A percentile compares a stretch with the other conserved stretches of the same genome.
Conservation (phyloP, 768 basidiomycete species). For the Collybiopsis luxurians region DNA sequence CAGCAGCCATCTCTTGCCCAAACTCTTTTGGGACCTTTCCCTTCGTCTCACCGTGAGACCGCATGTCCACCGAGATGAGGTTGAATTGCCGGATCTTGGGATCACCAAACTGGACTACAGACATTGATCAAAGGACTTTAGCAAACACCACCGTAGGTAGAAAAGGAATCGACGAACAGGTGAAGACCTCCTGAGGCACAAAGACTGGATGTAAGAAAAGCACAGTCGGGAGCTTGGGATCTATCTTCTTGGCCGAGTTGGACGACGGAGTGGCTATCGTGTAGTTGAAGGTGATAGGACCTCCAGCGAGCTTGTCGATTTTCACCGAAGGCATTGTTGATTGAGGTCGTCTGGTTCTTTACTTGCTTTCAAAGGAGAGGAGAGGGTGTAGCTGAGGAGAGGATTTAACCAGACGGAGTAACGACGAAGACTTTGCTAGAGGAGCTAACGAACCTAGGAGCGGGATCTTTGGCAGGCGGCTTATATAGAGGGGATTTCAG, state of each 20-base stretch:
- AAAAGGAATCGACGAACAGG: slow-evolving; percentile 25
- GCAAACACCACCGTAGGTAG: neutral
- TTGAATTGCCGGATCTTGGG: slow-evolving; percentile 24
- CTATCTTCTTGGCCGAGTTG: slow-evolving; percentile 26
- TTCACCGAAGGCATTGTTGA: neutral
- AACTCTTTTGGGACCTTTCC: slow-evolving; percentile 18
- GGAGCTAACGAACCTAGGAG: too few relatives aligned
- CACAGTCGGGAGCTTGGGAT: slow-evolving; percentile 31
- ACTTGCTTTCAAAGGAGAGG: neutral
- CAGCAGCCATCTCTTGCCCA: slow-evolving; percentile 21
- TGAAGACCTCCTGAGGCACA: slow-evolving; percentile 28
- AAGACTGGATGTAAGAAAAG: slow-evolving; percentile 34
- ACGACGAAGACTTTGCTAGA: too few relatives aligned
- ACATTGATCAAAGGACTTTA: neutral
- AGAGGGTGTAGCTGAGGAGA: too few relatives aligned
- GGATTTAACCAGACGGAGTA: too few relatives aligned
- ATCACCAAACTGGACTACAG: slow-evolving; percentile 32
- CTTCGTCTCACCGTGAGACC: slow-evolving; percentile 21
- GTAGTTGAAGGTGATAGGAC: slow-evolving; percentile 18
- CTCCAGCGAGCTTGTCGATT: neutral
- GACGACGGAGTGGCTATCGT: slow-evolving; percentile 35
- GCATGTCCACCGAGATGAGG: slow-evolving; percentile 26
- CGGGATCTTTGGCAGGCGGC: too few relatives aligned
- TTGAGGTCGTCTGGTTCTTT: too few relatives aligned
- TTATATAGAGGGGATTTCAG: too few relatives aligned